A percentile compares a stretch with the other conserved stretches of the same genome.
Conservation (phyloP, 2,329 filamentous ascomycete genomes). For the Tolypocladium guangdongense region DNA sequence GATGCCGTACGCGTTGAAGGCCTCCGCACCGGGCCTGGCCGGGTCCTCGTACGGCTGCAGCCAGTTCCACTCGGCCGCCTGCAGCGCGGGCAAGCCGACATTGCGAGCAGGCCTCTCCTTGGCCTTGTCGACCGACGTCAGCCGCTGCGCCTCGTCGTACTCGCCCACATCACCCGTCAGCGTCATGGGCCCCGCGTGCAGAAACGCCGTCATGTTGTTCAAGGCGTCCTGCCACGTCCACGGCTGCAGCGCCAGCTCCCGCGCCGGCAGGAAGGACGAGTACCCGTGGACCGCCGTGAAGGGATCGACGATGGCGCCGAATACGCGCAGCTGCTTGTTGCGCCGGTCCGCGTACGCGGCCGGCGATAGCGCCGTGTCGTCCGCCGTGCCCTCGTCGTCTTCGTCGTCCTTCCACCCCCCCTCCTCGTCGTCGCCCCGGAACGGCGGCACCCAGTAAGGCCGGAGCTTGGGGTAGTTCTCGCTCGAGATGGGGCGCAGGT, state of each 20-base stretch:
- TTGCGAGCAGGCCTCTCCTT: background rate
- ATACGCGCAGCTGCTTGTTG: constrained; percentile 8
- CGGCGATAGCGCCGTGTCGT: too few relatives aligned
- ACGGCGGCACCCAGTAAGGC: constrained; percentile 13
- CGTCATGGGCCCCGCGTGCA: constrained; percentile 23
- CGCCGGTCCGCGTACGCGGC: too few relatives aligned
- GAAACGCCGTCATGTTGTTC: constrained; percentile 28
- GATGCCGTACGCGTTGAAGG: constrained; percentile 3
- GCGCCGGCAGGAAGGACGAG: constrained; percentile 19
- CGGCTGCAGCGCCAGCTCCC: constrained; percentile 14
- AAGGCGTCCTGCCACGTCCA: constrained; percentile 28
- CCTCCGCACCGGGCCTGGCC: background rate
- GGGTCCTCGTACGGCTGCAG: constrained; percentile 2
- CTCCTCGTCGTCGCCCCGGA: background rate
- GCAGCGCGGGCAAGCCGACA: background rate
- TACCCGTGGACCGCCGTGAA: constrained; percentile 25
- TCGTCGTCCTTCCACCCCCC: too few relatives aligned
- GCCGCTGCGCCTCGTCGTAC: too few relatives aligned
- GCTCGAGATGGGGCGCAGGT: too few relatives aligned
- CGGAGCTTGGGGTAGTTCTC: constrained; percentile 15
- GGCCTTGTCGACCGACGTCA: too few relatives aligned
- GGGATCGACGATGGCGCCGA: constrained; percentile 25
- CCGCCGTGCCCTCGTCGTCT: too few relatives aligned
- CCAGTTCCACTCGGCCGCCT: constrained; percentile 3
- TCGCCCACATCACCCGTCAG: too few relatives aligned